Conservation (phyloP, 148 eudicot genomes). For the Talinum fruticosum region DNA sequence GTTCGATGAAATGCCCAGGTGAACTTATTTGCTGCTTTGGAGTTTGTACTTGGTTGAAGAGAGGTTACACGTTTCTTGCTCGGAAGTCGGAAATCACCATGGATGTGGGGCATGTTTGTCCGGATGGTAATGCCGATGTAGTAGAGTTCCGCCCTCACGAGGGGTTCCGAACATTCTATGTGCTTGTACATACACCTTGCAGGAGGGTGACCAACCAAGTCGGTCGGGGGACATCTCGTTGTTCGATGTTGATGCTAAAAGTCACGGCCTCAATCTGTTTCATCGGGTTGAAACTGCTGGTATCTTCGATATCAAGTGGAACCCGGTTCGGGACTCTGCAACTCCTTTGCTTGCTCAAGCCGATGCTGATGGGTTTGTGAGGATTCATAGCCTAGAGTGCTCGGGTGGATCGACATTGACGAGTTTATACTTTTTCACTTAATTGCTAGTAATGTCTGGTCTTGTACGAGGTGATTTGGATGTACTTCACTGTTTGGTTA, state of each 20-base stretch:
- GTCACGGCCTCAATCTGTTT: conserved; percentile 38
- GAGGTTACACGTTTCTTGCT: background rate
- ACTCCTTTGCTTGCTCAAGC: conserved; percentile 78
- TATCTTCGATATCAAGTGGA: conserved; percentile 88
- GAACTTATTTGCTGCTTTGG: background rate
- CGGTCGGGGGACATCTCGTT: conserved; percentile 69
- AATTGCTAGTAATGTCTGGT: background rate
- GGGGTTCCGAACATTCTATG: conserved; percentile 60
- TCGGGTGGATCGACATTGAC: conserved; percentile 27
- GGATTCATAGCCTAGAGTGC: conserved; percentile 45
- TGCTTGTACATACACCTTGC: conserved; percentile 74
- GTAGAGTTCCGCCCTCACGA: conserved; percentile 87
- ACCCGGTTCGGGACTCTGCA: conserved; percentile 32
- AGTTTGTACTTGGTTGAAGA: background rate
- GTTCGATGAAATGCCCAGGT: conserved; percentile 57
- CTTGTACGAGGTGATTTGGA: background rate
- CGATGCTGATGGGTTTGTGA: conserved; percentile 83
- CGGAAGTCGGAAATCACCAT: conserved; percentile 19
- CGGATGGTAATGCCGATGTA: conserved; percentile 82
- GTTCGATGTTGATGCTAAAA: conserved; percentile 56
- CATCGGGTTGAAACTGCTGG: conserved; percentile 63
- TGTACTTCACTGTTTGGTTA: background rate
- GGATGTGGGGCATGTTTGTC: conserved; percentile 53
- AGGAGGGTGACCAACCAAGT: conserved; percentile 61
- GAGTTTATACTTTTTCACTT: conserved; percentile 26